Conservation (phyloP, 2,329 filamentous ascomycete genomes). For the Venturiaceae sp. region DNA sequence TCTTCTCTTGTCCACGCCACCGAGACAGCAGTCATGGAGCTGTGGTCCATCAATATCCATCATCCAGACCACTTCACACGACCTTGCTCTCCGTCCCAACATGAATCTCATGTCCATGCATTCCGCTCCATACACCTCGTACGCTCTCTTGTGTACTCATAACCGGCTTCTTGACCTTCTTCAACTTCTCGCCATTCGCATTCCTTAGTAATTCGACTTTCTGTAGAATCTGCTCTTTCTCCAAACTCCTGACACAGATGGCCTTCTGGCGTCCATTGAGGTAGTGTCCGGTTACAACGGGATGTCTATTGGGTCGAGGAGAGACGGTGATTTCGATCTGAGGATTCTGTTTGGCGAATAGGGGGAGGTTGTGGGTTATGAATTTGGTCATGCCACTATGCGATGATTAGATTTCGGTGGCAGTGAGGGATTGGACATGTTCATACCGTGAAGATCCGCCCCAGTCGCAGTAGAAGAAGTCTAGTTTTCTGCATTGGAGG, state of each 20-base stretch:
- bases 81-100: conserved; percentile 17
- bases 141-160: conserved; percentile 54
- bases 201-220: conserved; percentile 68
- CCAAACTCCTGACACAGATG: conserved; percentile 81
- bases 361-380: conserved; percentile 64
- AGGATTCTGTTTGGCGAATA: conserved; percentile 73
- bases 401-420: background rate
- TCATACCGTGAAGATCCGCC: conserved; percentile 94
- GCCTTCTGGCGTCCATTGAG: conserved; percentile 83
- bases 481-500: conserved; percentile 89
- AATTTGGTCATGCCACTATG: conserved; percentile 51
- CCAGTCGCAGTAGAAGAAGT: conserved; percentile 97
- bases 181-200: conserved; percentile 65
- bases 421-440: background rate
- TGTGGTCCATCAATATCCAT: no score
- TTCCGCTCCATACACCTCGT: conserved; percentile 55
- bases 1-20: no score
- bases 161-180: conserved; percentile 45
- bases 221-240: conserved; percentile 67
- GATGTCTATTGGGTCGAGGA: conserved; percentile 81
- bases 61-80: background rate
- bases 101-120: conserved; percentile 45
- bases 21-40: no score
- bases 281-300: conserved; percentile 80
- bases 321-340: conserved; percentile 88